Evolutionary conservation across 2,329 filamentous ascomycete species (phyloP).

Genomic region (Waltergamsia citrina): DNA sequence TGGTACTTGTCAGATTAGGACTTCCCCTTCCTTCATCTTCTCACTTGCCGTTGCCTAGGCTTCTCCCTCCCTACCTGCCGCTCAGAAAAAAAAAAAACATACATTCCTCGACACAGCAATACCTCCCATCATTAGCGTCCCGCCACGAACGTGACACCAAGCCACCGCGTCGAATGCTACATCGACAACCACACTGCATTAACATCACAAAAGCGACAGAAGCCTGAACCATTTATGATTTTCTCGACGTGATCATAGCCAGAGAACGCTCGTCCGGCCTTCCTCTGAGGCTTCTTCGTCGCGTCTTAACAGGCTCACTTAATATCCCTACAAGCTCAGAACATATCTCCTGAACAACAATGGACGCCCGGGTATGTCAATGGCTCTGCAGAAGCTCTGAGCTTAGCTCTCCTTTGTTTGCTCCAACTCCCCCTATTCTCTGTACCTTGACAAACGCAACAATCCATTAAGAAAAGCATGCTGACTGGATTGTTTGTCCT

Average conservation of each 20-base stretch:
- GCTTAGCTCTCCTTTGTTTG: constrained; percentile 1
- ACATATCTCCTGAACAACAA: constrained; percentile 6
- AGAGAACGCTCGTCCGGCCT: not conserved
- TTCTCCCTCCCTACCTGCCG: no score
- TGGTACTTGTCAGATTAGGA: no score
- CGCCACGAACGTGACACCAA: constrained; percentile 1
- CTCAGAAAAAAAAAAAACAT: no score
- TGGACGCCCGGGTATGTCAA: constrained; percentile 24
- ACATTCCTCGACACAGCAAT: no score
- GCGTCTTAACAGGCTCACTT: constrained; percentile 11
- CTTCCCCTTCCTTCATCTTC: no score
- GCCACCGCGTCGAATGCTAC: not conserved
- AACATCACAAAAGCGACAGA: not conserved
- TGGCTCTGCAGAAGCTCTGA: not conserved
- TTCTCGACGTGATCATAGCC: not conserved
- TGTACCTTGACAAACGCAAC: no score
- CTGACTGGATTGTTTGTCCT: not conserved
- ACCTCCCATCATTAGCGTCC: no score
- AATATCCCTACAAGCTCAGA: not conserved
- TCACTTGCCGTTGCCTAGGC: no score
- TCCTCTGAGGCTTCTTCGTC: constrained; percentile 6
- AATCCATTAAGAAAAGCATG: not conserved
- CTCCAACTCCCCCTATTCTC: no score
- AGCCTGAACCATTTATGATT: not conserved
- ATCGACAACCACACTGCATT: not conserved